A percentile compares a stretch with the other conserved stretches of the same genome.
phyloP scores from a whole-genome alignment of 202 grass and related monocot genomes.

The Bolboschoenoplectus hybrid region DNA sequence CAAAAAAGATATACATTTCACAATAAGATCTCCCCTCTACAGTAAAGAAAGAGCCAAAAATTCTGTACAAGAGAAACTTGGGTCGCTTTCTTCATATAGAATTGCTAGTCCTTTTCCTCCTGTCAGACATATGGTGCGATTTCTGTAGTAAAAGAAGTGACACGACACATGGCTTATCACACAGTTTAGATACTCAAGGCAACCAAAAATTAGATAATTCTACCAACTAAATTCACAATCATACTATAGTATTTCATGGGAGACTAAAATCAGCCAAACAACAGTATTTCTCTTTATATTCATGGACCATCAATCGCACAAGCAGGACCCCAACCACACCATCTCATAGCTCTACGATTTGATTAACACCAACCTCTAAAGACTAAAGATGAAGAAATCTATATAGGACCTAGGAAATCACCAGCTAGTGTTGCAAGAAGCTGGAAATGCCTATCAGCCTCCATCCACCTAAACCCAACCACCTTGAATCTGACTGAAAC shows the following conservation, averaged over 20 bases:
- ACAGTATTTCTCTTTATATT: background rate
- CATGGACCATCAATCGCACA: background rate
- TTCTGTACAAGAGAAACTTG: background rate
- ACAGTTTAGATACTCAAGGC: slow-evolving; percentile 14
- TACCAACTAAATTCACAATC: slow-evolving; percentile 19
- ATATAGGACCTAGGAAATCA: slow-evolving; percentile 82
- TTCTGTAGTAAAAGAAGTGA: background rate
- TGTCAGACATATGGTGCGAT: background rate
- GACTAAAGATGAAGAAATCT: background rate
- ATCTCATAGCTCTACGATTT: slow-evolving; percentile 17
- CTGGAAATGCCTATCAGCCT: slow-evolving; percentile 80
- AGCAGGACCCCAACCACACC: background rate
- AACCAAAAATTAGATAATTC: background rate
- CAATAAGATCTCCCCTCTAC: background rate
- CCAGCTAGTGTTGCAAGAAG: slow-evolving; percentile 72
- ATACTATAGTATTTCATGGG: background rate
- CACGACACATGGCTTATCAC: background rate
- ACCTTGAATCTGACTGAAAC: slow-evolving; percentile 71
- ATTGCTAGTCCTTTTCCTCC: background rate
- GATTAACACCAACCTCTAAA: background rate
- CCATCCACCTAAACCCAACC: slow-evolving; percentile 73
- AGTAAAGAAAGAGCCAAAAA: background rate
- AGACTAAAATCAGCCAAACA: background rate
- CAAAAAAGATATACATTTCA: background rate
- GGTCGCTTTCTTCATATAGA: background rate